Conservation (phyloP, 805 yeast genomes). For the Yamadazyma akitaensis region DNA sequence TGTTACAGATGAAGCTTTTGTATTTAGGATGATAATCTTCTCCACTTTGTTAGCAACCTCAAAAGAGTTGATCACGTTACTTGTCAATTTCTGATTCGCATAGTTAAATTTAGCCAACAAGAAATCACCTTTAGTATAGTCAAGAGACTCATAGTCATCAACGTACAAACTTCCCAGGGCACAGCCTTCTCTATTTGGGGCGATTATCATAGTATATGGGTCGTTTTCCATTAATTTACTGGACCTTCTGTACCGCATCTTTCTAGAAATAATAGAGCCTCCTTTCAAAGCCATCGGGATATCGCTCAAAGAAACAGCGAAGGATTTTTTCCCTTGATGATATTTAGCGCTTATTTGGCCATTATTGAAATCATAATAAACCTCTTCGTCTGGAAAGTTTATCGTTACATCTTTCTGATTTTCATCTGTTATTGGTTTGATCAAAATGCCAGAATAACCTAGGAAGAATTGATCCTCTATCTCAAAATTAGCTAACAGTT, state of each 20-base stretch:
- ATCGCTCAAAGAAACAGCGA: slow-evolving; percentile 48
- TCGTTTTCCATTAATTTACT: slow-evolving; percentile 70
- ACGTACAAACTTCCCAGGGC: slow-evolving; percentile 64
- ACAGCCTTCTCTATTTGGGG: slow-evolving; percentile 44
- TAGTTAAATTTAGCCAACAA: slow-evolving; percentile 37
- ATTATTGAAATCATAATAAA: slow-evolving; percentile 54
- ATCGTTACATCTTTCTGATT: slow-evolving; percentile 40
- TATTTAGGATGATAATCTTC: slow-evolving; percentile 48
- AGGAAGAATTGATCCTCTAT: slow-evolving; percentile 83
- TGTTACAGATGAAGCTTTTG: slow-evolving; percentile 20
- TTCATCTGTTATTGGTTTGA: slow-evolving; percentile 73
- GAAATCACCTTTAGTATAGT: slow-evolving; percentile 48
- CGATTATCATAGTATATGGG: slow-evolving; percentile 74
- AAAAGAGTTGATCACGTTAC: neutral
- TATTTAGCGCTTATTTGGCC: slow-evolving; percentile 19
- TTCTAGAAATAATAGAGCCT: slow-evolving; percentile 69
- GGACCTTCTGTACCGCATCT: slow-evolving; percentile 77
- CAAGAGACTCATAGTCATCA: slow-evolving; percentile 82
- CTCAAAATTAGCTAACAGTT: slow-evolving; percentile 44
- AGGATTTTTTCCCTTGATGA: slow-evolving; percentile 17
- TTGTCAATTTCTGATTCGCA: slow-evolving; percentile 6
- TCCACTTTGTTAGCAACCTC: slow-evolving; percentile 47
- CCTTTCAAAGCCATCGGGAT: slow-evolving; percentile 75
- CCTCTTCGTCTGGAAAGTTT: slow-evolving; percentile 52
- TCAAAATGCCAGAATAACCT: slow-evolving; percentile 67